A percentile compares a stretch with the other conserved stretches of the same genome.
Evolutionary conservation across 2,329 filamentous ascomycete genomes (phyloP).

Genomic region (Colletotrichum sp.): DNA sequence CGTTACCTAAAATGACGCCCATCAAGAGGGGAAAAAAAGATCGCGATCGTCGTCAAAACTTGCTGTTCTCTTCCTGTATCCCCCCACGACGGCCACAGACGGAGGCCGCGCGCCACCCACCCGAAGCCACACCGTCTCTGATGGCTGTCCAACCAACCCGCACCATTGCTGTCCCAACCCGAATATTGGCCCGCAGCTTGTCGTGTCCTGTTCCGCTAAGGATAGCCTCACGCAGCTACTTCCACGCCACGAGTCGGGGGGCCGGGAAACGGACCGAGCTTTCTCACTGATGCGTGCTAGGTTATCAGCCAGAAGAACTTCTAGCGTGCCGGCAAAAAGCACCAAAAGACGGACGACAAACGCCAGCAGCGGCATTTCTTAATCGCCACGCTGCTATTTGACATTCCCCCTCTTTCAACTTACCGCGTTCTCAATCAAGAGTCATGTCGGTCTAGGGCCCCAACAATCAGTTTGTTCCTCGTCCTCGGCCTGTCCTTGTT

Average conservation of each 20-base stretch:
- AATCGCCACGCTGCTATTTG: background rate
- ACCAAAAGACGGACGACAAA: background rate
- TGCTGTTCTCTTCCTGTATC: background rate
- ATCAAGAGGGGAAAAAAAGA: background rate
- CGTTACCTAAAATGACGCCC: background rate
- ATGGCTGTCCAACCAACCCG: background rate
- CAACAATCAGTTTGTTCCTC: background rate
- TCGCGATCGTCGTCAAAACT: background rate
- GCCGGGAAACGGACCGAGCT: constrained; percentile 12
- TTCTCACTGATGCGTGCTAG: background rate
- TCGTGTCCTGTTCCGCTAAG: constrained; percentile 1
- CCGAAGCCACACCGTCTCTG: constrained; percentile 8
- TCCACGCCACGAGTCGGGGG: background rate
- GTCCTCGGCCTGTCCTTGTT: background rate
- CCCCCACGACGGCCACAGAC: background rate
- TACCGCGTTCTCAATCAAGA: background rate
- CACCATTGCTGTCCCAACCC: background rate
- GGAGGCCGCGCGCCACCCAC: constrained; percentile 1
- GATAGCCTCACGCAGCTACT: background rate
- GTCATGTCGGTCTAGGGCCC: background rate
- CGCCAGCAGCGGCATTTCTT: background rate
- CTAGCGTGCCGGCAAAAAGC: background rate
- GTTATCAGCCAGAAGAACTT: background rate
- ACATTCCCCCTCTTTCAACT: background rate
- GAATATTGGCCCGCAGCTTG: constrained; percentile 4